Evolutionary conservation across 2,329 filamentous ascomycete genomes (phyloP).

Genomic region (Escovopsis sp.): DNA sequence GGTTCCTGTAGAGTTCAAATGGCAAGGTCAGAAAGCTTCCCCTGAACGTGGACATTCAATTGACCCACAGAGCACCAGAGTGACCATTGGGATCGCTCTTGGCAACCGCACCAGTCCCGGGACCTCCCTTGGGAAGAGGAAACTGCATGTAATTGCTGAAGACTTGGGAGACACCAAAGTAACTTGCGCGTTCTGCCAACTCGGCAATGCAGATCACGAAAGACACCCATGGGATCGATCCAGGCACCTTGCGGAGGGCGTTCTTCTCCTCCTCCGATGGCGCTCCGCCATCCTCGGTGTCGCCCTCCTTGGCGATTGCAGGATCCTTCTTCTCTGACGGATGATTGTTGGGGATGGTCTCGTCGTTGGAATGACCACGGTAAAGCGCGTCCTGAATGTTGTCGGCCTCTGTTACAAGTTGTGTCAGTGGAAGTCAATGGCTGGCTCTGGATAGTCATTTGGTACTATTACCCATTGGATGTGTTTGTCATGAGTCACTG

Average conservation of each 20-base stretch:
- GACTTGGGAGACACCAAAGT: constrained; percentile 4
- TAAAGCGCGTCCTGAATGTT: constrained; percentile 3
- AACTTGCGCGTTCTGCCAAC: constrained; percentile 5
- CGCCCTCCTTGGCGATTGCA: background rate
- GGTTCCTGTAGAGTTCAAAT: background rate
- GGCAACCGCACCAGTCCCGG: constrained; percentile 4
- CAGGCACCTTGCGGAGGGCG: constrained; percentile 4
- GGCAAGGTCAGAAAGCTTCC: background rate
- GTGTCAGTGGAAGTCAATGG: background rate
- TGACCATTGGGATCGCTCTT: constrained; percentile 6
- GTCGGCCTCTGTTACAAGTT: constrained; percentile 1
- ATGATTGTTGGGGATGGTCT: constrained; percentile 3
- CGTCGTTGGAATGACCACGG: constrained; percentile 2
- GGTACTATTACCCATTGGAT: background rate
- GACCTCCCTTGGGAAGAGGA: constrained; percentile 3
- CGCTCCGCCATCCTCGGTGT: constrained; percentile 1
- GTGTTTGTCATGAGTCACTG: background rate
- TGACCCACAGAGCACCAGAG: constrained; percentile 5
- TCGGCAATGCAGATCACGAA: constrained; percentile 6
- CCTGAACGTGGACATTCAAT: background rate
- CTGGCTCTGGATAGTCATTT: background rate
- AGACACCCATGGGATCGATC: constrained; percentile 2
- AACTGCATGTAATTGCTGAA: constrained; percentile 7
- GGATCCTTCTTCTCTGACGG: constrained; percentile 2
- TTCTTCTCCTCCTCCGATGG: constrained; percentile 4